phyloP scores from a whole-genome alignment of 768 basidiomycete genomes.

The Lactifluus piperatus region DNA sequence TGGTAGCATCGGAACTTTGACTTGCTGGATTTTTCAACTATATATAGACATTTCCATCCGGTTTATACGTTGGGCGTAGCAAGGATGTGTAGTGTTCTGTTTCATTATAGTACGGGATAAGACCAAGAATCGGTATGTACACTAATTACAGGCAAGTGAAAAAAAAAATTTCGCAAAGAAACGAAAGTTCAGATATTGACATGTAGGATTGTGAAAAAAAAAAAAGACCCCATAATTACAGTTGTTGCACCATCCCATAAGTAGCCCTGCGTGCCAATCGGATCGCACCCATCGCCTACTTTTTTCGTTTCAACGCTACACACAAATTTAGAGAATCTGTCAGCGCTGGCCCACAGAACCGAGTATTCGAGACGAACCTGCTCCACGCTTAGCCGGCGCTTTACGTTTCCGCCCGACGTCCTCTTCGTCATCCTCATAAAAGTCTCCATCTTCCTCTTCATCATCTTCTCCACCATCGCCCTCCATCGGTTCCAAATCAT shows the following conservation, averaged over 20 bases:
- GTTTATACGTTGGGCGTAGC: not conserved
- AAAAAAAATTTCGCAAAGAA: not conserved
- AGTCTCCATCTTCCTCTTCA: not conserved
- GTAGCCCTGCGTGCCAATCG: not conserved
- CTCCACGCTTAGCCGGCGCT: conserved; percentile 31
- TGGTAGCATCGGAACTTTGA: not conserved
- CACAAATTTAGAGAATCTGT: not conserved
- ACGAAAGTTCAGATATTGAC: not conserved
- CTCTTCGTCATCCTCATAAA: conserved; percentile 11
- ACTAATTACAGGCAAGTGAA: not conserved
- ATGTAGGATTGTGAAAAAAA: not conserved
- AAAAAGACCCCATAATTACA: not conserved
- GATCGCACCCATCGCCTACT: conserved; percentile 20
- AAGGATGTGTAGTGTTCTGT: not conserved
- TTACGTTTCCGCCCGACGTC: conserved; percentile 36
- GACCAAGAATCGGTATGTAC: conserved; percentile 1
- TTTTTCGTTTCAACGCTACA: conserved; percentile 34
- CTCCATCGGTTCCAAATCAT: conserved; percentile 6
- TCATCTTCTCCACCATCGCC: conserved; percentile 17
- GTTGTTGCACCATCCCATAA: not conserved
- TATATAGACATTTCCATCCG: not conserved
- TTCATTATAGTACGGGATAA: conserved; percentile 5
- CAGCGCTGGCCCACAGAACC: not conserved
- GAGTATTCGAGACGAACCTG: conserved; percentile 26
- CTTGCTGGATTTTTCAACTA: not conserved